Evolutionary conservation across 768 basidiomycete genomes (phyloP).

Genomic region (Asterophora lycoperdoides): DNA sequence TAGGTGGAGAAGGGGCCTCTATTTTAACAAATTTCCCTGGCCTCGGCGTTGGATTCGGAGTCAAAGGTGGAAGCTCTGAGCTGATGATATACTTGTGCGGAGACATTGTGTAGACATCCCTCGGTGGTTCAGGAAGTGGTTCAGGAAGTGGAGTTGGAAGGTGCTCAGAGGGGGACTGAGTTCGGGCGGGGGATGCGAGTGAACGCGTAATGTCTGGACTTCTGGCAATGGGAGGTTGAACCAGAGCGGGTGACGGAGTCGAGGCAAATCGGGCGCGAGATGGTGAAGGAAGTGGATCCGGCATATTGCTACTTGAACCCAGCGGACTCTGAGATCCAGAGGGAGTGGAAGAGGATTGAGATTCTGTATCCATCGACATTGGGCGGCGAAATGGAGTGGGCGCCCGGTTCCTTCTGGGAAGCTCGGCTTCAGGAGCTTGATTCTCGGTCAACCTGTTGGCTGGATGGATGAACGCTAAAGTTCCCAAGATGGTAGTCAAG

Average conservation of each 20-base stretch:
- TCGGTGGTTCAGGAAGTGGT: constrained; percentile 37
- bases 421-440: no score
- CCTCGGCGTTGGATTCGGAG: constrained; percentile 22
- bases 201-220: not conserved
- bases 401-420: constrained; percentile 9
- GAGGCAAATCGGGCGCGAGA: not conserved
- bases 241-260: not conserved
- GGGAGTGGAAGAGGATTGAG: not conserved
- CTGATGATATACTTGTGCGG: constrained; percentile 54
- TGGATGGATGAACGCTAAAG: no score
- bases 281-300: not conserved
- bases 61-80: constrained; percentile 42
- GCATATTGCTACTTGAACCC: not conserved
- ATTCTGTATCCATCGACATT: constrained; percentile 29
- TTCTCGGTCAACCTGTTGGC: no score
- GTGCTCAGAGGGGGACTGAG: not conserved
- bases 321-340: not conserved
- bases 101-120: constrained; percentile 27
- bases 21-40: constrained; percentile 16
- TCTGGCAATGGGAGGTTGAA: not conserved
- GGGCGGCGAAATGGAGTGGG: constrained; percentile 59
- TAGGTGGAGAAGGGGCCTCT: constrained; percentile 22
- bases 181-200: not conserved
- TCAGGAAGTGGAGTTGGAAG: not conserved
- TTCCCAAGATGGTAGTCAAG: no score